These are phyloP conservation scores for Phytophthora rubi DNA, from an alignment of 352 stramenopile species.

Conservation along the genomic window DNA sequence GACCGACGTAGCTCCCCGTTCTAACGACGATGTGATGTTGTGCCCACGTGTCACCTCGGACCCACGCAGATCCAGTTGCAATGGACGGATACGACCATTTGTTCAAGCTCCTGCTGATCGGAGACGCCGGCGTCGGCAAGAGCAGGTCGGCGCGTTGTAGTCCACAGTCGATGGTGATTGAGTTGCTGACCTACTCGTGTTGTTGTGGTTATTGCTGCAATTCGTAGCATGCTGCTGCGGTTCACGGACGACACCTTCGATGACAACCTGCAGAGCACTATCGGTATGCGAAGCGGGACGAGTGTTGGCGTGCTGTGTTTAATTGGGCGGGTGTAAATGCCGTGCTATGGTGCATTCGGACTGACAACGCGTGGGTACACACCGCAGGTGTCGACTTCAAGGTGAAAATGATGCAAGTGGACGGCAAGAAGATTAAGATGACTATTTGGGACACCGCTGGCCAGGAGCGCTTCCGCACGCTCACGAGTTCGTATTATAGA, in stretches of 20 bases:
- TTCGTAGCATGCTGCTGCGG: constrained; percentile 94
- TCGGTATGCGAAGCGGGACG: constrained; percentile 78
- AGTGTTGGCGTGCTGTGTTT: not conserved
- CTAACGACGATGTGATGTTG: constrained; percentile 23
- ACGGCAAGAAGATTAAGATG: constrained; percentile 97
- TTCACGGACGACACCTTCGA: constrained; percentile 99
- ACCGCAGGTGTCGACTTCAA: constrained; percentile 94
- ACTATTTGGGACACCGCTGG: constrained; percentile 99
- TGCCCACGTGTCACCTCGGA: constrained; percentile 4
- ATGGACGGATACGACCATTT: constrained; percentile 96
- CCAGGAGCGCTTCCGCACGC: constrained; percentile 97
- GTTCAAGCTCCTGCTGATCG: constrained; percentile 99
- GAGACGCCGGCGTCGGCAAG: constrained; percentile 98
- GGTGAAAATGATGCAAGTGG: constrained; percentile 97
- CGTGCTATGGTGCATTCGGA: not conserved
- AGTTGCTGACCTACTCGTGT: constrained; percentile 5
- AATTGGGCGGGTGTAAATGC: no score
- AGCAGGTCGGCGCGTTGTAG: constrained; percentile 74
- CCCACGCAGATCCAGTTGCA: constrained; percentile 15
- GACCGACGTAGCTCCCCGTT: constrained; percentile 7
- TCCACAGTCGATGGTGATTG: not conserved
- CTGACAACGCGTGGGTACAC: not conserved
- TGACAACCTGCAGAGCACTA: constrained; percentile 97
- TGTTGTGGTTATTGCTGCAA: constrained; percentile 6
- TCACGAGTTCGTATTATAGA: constrained; percentile 98